Evolutionary conservation across 2,329 filamentous ascomycete species (phyloP), one percentile per base, ranked within the genome.

Genomic region (Cadophora malorum): DNA sequence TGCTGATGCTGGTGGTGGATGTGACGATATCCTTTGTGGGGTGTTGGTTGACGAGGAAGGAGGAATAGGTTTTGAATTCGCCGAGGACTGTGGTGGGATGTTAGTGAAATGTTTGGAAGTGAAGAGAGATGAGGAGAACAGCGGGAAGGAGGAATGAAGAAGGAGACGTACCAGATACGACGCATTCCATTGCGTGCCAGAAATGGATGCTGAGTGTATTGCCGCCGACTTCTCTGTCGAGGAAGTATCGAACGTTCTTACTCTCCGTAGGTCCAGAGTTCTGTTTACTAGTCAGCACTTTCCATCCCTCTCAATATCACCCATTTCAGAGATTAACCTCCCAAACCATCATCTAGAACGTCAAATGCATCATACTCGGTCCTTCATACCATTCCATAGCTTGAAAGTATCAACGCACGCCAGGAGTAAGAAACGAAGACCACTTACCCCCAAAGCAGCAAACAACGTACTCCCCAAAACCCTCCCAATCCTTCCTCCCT

Each of bases 401-500:
- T n/a, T n/a, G n/a, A n/a, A n/a, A n/a, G n/a, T n/a, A n/a, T n/a
- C n/a, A n/a, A n/a, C n/a, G n/a, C n/a, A n/a, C n/a, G n/a, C n/a
- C 14, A 21, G 3, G 21, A 21, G 5, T 3, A n/a, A 47, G 4
- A 21, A 10, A 47, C n/a, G n/a, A 47, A 21, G 19, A 47, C 9
- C 45, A 47, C 45, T 49, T 2, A 49, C 45, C 2, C 66, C 68
- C 21, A 41, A 1, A n/a, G 33, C 35, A 35, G 31, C 61, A 35
- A 59, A 45, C 19, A 68, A 28, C 9, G 66, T 64, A 33, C 64
- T 70, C 64, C 84, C 85, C 23, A 88, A 72, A 0, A 89, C 78
- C 50, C 81, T 83, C 0, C 87, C 86, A 31, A 89, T 81, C 2
- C 75, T 76, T 84, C 84, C 0, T 78, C 74, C 1, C 81, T 83